Percentiles rank a stretch among this genome's conserved stretches.
Evolutionary conservation across 768 basidiomycete genomes (phyloP).

Genomic region (Nevesoporus exiguus): DNA sequence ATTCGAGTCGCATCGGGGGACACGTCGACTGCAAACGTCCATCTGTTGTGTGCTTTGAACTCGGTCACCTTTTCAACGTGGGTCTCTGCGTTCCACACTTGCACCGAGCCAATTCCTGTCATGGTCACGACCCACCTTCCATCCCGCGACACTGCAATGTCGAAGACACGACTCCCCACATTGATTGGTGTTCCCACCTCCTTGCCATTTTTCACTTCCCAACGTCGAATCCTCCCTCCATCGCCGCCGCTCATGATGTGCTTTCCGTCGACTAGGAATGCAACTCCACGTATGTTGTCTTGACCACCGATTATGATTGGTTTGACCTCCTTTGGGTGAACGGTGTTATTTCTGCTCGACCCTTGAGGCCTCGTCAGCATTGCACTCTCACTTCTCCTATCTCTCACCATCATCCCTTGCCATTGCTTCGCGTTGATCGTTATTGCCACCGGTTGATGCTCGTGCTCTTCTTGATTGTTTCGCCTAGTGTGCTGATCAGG

Average conservation of each 20-base stretch:
- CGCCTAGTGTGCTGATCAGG: no score
- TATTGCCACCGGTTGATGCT: no score
- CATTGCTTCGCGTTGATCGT: no score
- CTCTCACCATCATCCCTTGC: no score
- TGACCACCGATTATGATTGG: not conserved
- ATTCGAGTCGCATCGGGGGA: not conserved
- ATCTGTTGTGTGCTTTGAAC: not conserved
- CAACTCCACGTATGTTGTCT: not conserved
- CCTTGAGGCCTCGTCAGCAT: no score
- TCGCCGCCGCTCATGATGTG: no score
- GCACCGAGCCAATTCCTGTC: not conserved
- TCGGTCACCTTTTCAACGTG: not conserved
- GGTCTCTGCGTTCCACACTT: not conserved
- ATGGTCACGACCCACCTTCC: not conserved
- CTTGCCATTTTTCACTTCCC: not conserved
- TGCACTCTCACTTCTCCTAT: no score
- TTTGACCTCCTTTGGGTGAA: not conserved
- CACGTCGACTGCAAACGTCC: not conserved
- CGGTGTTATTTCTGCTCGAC: not conserved
- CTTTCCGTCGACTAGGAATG: no score
- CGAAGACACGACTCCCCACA: not conserved
- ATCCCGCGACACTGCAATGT: not conserved
- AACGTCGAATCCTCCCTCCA: not conserved
- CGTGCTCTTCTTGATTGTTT: no score
- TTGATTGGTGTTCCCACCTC: not conserved